These are phyloP conservation scores for Niveomyces coronatus DNA, from an alignment of 2,329 filamentous ascomycete genomes.

Conservation along the genomic window DNA sequence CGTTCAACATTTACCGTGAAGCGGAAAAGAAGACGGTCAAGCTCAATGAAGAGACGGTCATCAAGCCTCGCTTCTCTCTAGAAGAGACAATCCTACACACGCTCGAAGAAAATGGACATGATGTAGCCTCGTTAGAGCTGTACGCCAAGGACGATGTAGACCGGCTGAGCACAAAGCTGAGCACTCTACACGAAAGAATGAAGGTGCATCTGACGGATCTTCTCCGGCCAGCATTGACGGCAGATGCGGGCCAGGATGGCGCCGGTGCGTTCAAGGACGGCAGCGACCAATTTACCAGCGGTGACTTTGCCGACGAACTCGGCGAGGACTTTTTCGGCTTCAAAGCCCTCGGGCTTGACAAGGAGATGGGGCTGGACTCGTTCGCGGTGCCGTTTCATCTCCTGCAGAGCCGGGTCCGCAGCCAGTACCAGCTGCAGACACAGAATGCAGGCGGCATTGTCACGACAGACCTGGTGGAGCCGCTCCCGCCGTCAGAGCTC, in stretches of 20 bases:
- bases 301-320: slow-evolving; percentile 95
- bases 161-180: slow-evolving; percentile 66
- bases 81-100: slow-evolving; percentile 86
- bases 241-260: slow-evolving; percentile 69
- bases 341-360: slow-evolving; percentile 84
- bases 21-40: slow-evolving; percentile 60
- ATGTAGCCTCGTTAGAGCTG: slow-evolving; percentile 68
- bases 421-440: slow-evolving; percentile 68
- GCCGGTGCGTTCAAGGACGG: slow-evolving; percentile 90
- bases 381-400: slow-evolving; percentile 90
- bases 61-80: slow-evolving; percentile 60
- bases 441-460: slow-evolving; percentile 49
- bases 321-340: slow-evolving; percentile 99
- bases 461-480: slow-evolving; percentile 52
- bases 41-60: slow-evolving; percentile 29
- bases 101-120: slow-evolving; percentile 72
- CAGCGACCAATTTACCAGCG: slow-evolving; percentile 91
- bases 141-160: slow-evolving; percentile 96
- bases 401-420: slow-evolving; percentile 82
- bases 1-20: slow-evolving; percentile 75
- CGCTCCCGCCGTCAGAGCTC: slow-evolving; percentile 60
- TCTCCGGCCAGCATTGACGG: slow-evolving; percentile 72
- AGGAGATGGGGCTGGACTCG: slow-evolving; percentile 78
- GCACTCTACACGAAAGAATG: slow-evolving; percentile 86
- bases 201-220: slow-evolving; percentile 88